Base-by-base conservation (phyloP, 768 basidiomycete species). In the Plicaturopsis crispa region DNA sequence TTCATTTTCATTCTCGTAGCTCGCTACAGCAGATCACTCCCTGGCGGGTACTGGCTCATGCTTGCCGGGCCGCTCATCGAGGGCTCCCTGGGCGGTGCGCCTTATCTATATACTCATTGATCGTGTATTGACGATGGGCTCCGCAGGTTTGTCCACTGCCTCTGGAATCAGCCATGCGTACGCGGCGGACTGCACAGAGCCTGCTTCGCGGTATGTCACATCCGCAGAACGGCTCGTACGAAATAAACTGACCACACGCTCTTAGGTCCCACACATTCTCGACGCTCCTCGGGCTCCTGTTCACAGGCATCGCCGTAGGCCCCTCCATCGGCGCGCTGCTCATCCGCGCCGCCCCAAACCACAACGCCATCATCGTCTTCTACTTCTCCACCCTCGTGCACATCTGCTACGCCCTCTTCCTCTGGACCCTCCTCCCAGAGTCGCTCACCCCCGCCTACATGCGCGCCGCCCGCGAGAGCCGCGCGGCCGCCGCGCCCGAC, bases 11-110 rank as follows among this genome's bases (percentile, higher is more conserved):
- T 93, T 35, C 48, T 82, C 30, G 82, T 86, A 4, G 65, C 75
- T 14, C 62, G 60, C 20, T 81, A 69, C 51, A 72, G 75, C 24
- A 62, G 74, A 37, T 48, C 58, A 5, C 61, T 88, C 4, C 90
- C 89, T 2, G 86, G 84, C 1, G 84, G 85, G 5, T 92, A 91
- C 55, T 83, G 84, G 72, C 81, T 87, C 52, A 62, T 89, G 18
- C 43, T 89, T 10, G 41, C 83, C 14, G 79, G 80, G 1, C 74
- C 81, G 7, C 41, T 76, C 5, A 43, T 85, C 1, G 83, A 87
- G 44, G 89, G 90, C 8, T 43, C 67, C 13, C 57, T 85, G 11
- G 91, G 90, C 38, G 83, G 90, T 78, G 44, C 50, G 70, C 56
- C 49, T 44, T 44, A 23, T 36, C n/a, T 50, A 10, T 26, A 19